A percentile compares a stretch with the other conserved stretches of the same genome.
These are phyloP conservation scores for Magnusiomyces sp. DNA, from an alignment of 1,139 yeast species.

Conservation along the genomic window DNA sequence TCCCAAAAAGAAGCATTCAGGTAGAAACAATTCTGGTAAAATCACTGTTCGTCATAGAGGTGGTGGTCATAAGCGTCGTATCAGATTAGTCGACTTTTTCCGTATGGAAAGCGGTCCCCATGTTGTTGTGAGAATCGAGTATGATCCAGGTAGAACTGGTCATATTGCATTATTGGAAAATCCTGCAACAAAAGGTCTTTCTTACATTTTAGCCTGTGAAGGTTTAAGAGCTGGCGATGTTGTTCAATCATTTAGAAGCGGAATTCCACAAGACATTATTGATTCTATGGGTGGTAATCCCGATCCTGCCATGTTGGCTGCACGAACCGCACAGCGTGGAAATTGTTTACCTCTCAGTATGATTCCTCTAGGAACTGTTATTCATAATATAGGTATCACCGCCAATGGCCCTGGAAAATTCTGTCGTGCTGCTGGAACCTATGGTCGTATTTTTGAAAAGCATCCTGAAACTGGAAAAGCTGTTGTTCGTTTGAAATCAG, in stretches of 20 bases:
- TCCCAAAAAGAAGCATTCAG: conserved; percentile 67
- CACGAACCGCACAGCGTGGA: conserved; percentile 86
- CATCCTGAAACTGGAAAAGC: conserved; percentile 64
- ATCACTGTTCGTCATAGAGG: conserved; percentile 93
- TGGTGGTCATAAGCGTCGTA: conserved; percentile 90
- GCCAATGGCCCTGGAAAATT: conserved; percentile 79
- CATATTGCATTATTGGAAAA: conserved; percentile 84
- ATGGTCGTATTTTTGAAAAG: conserved; percentile 81
- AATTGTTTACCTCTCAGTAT: conserved; percentile 86
- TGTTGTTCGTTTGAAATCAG: conserved; percentile 73
- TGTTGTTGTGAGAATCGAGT: conserved; percentile 79
- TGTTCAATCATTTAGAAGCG: conserved; percentile 81
- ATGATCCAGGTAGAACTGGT: conserved; percentile 91
- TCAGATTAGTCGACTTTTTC: conserved; percentile 70
- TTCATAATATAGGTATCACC: conserved; percentile 79
- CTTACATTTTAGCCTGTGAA: conserved; percentile 84
- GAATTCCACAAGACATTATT: conserved; percentile 72
- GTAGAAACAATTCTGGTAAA: conserved; percentile 83
- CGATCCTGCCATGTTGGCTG: conserved; percentile 85
- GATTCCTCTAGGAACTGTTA: conserved; percentile 89
- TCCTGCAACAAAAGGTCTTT: conserved; percentile 49
- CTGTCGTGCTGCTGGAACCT: conserved; percentile 91
- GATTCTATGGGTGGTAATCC: conserved; percentile 75
- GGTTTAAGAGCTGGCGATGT: conserved; percentile 89
- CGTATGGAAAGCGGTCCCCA: conserved; percentile 65